Percentiles rank a stretch among this genome's conserved stretches.
phyloP scores from a whole-genome alignment of 108 stramenopile genomes.

The Cyclotella baltica region DNA sequence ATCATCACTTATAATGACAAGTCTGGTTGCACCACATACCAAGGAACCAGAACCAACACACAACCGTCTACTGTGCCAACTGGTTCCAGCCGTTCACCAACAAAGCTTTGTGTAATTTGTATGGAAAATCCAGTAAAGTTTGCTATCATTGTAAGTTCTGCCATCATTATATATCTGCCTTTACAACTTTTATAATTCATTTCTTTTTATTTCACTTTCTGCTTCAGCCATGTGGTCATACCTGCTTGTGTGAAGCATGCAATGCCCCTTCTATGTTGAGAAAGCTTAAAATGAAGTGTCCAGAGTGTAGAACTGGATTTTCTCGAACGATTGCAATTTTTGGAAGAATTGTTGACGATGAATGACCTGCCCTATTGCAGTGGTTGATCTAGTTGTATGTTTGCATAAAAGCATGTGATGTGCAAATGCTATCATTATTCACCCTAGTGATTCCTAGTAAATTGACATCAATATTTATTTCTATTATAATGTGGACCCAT shows the following conservation, averaged over 20 bases:
- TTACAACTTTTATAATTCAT: background rate
- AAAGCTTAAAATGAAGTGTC: conserved; percentile 44
- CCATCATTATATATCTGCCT: background rate
- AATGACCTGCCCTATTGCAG: background rate
- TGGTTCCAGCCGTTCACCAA: conserved; percentile 9
- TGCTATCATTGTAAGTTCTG: conserved; percentile 14
- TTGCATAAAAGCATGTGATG: too few relatives aligned
- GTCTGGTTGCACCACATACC: background rate
- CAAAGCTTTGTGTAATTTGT: conserved; percentile 52
- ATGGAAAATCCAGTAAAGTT: conserved; percentile 34
- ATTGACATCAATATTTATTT: too few relatives aligned
- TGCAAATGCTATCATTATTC: too few relatives aligned
- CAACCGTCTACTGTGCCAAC: background rate
- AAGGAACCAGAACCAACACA: background rate
- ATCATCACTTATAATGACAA: conserved; percentile 38
- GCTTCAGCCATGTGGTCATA: conserved; percentile 49
- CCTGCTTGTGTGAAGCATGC: conserved; percentile 46
- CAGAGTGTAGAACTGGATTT: conserved; percentile 42
- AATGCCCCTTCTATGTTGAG: conserved; percentile 1
- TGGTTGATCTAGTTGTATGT: too few relatives aligned
- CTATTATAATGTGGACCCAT: too few relatives aligned
- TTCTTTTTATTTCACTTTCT: background rate
- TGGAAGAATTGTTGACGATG: conserved; percentile 53
- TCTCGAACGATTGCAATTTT: conserved; percentile 20
- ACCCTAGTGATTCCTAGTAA: too few relatives aligned